These are phyloP conservation scores for Citrullus colocynthis DNA, from an alignment of 306 rosid species.

Conservation along the genomic window DNA sequence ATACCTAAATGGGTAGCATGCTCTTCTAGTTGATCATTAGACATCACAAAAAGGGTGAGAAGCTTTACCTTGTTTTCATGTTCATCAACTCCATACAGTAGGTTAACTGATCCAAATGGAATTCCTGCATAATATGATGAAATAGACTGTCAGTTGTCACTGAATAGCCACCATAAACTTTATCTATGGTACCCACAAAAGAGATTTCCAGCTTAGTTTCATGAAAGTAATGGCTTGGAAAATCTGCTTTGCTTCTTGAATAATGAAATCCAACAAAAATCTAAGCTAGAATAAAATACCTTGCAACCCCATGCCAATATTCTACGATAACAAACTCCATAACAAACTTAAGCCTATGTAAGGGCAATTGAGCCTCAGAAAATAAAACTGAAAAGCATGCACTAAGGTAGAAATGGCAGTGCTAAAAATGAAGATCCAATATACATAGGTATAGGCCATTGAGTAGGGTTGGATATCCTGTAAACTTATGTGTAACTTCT, in stretches of 20 bases:
- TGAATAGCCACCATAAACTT: neutral
- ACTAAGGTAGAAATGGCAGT: neutral
- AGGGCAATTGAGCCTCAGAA: neutral
- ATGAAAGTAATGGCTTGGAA: neutral
- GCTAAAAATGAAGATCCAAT: neutral
- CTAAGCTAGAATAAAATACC: neutral
- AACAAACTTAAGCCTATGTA: neutral
- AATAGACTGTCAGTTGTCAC: neutral
- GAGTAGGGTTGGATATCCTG: neutral
- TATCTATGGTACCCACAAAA: neutral
- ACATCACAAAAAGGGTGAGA: conserved; percentile 20
- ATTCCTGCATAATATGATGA: conserved; percentile 46
- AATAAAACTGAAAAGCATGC: neutral
- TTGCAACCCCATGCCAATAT: neutral
- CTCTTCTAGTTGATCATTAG: neutral
- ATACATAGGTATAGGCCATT: neutral
- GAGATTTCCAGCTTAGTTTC: neutral
- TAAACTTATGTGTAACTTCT: neutral
- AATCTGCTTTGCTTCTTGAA: neutral
- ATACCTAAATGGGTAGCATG: neutral
- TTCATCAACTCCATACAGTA: conserved; percentile 90
- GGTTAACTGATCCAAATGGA: conserved; percentile 96
- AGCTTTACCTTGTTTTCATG: conserved; percentile 84
- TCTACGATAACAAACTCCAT: neutral
- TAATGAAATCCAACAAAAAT: neutral